Conservation (phyloP, 2,329 filamentous ascomycete genomes). For the Sporothrix inflata region DNA sequence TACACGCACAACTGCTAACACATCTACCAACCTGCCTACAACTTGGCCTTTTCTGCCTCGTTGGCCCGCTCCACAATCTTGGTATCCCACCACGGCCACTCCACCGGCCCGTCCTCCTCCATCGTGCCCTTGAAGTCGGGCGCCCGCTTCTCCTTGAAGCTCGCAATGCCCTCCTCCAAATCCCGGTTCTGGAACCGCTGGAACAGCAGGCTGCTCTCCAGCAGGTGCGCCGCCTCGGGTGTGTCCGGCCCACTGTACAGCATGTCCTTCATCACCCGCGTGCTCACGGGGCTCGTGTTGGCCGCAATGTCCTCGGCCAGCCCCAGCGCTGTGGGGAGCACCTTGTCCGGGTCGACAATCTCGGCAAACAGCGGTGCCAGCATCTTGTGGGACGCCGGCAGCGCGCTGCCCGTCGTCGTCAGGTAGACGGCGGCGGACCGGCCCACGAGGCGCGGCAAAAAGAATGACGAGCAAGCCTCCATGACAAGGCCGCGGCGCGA, state of each 20-base stretch:
- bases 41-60: constrained; percentile 29
- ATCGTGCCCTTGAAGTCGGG: constrained; percentile 59
- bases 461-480: constrained; percentile 73
- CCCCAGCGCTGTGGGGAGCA: constrained; percentile 63
- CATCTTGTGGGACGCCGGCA: constrained; percentile 54
- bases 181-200: constrained; percentile 62
- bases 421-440: constrained; percentile 65
- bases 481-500: constrained; percentile 69
- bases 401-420: constrained; percentile 67
- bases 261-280: constrained; percentile 70
- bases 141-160: constrained; percentile 71
- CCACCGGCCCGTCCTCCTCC: constrained; percentile 56
- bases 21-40: constrained; percentile 14
- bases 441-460: constrained; percentile 71
- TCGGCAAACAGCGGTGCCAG: constrained; percentile 69
- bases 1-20: not conserved
- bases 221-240: constrained; percentile 70
- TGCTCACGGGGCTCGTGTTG: constrained; percentile 67
- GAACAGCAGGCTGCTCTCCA: constrained; percentile 68
- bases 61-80: constrained; percentile 44
- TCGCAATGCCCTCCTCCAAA: constrained; percentile 66
- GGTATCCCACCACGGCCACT: constrained; percentile 71
- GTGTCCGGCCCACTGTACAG: constrained; percentile 63
- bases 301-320: constrained; percentile 67
- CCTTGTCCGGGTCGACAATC: constrained; percentile 60